These are phyloP conservation scores for Fusarium setosum DNA, from an alignment of 2,329 filamentous ascomycete genomes.

Conservation along the genomic window DNA sequence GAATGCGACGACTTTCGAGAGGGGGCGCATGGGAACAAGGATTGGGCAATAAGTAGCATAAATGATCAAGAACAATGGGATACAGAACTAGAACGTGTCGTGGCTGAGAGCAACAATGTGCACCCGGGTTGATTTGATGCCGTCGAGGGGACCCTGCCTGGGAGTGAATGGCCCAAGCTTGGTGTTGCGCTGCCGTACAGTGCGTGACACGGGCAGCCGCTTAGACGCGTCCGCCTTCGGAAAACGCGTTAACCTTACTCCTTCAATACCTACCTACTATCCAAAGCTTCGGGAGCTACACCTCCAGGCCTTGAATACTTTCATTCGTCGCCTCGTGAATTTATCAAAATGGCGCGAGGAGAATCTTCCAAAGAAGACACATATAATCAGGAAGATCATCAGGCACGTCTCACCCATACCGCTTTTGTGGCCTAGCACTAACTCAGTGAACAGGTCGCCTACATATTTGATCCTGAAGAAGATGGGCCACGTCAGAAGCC, in stretches of 20 bases:
- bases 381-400: constrained; percentile 57
- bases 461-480: constrained; percentile 68
- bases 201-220: constrained; percentile 24
- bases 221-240: constrained; percentile 15
- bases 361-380: constrained; percentile 31
- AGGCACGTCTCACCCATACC: constrained; percentile 46
- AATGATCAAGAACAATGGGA: constrained; percentile 42
- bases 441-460: constrained; percentile 62
- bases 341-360: constrained; percentile 39
- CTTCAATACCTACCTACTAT: constrained; percentile 4
- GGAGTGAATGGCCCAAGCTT: neutral
- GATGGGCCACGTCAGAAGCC: constrained; percentile 52
- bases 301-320: neutral
- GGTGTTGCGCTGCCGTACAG: constrained; percentile 20
- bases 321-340: neutral
- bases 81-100: constrained; percentile 31
- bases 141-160: neutral
- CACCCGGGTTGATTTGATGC: neutral
- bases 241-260: constrained; percentile 36
- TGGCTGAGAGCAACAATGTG: neutral
- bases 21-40: constrained; percentile 34
- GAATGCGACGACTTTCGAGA: constrained; percentile 34
- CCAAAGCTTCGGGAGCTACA: constrained; percentile 22
- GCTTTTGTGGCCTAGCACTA: constrained; percentile 3
- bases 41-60: constrained; percentile 41